Evolutionary conservation across 805 yeast species (phyloP), one percentile per base, ranked within the genome.

Genomic region (Debaryomyces maramus): DNA sequence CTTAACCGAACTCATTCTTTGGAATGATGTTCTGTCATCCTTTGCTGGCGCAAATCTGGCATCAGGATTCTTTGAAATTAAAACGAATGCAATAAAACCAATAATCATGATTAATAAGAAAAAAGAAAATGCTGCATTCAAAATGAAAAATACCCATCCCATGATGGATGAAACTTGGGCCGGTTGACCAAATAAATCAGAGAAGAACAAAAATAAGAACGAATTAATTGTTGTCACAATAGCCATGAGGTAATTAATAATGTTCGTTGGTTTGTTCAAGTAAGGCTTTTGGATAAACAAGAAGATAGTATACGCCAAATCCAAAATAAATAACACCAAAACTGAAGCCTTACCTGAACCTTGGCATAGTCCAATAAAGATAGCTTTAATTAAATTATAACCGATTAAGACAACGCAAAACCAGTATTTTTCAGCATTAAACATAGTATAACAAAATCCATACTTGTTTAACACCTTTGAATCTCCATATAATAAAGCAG

Each of bases 21-120:
- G 93, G 80, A 90, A 90, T 7, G 96, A 88, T 16, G 88, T 81
- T 76, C 97, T 81, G 61, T 90, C 97, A 64, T 90, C 97, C 53
- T 73, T 82, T 8, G 95, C 95, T 9, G 95, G 93, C 37, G 85
- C 87, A 60, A 85, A 85, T 61, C 93, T 78, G 8, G 89, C 81
- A 63, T 88, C 96, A 19, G 96, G 97, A 59, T 88, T 88, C 69
- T 84, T 87, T 23, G 90, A 81, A 50, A 82, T 71, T 1, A 85
- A 45, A 6, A 86, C 80, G 52, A 81, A 65, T n/a, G 65, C 59
- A 40, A 83, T 75, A 50, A 85, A 81, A 2, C 80, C 80, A 44
- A 89, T 72, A 52, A 87, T 83, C 67, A 83, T 63, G 24, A 89
- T 50, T 59, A 90, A 73, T 51, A 90, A 69, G 38, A 88, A 72